Percentiles rank a stretch among this genome's conserved stretches.
phyloP scores from a whole-genome alignment of 768 basidiomycete genomes.

The Pulveroboletus sp. region DNA sequence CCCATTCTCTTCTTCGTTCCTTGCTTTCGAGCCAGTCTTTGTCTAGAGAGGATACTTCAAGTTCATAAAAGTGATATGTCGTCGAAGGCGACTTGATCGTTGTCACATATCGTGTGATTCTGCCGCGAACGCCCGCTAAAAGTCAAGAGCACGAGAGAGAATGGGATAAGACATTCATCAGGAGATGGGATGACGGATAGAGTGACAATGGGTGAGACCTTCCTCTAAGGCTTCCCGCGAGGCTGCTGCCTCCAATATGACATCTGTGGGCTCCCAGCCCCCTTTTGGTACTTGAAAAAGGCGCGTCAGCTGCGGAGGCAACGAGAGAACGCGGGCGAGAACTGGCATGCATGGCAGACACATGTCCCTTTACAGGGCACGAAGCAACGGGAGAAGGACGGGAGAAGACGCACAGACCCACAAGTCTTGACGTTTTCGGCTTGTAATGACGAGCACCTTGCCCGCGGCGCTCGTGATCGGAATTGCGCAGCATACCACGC shows the following conservation, averaged over 20 bases:
- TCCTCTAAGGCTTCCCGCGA: conserved; percentile 91
- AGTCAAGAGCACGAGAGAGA: conserved; percentile 29
- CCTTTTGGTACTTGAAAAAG: conserved; percentile 75
- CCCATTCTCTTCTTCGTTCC: conserved; percentile 83
- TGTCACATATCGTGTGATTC: conserved; percentile 77
- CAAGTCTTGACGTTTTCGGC: conserved; percentile 70
- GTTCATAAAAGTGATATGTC: conserved; percentile 88
- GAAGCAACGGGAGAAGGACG: conserved; percentile 3
- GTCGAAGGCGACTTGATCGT: conserved; percentile 75
- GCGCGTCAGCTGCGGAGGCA: conserved; percentile 4
- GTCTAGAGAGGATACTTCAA: conserved; percentile 75
- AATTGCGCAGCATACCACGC: conserved; percentile 88
- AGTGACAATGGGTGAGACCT: conserved; percentile 86
- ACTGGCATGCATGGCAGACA: conserved; percentile 1
- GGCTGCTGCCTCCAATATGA: conserved; percentile 79
- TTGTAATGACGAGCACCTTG: conserved; percentile 80
- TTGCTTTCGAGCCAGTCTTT: conserved; percentile 76
- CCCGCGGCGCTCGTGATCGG: conserved; percentile 69
- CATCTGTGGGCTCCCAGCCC: conserved; percentile 83
- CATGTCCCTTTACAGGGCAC: neutral
- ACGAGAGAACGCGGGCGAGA: neutral
- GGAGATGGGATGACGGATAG: conserved; percentile 67
- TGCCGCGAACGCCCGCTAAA: conserved; percentile 83
- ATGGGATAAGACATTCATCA: conserved; percentile 51
- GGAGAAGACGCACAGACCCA: conserved; percentile 79